Conservation (phyloP, 2,329 filamentous ascomycete genomes). For the Fusarium mexicanum region DNA sequence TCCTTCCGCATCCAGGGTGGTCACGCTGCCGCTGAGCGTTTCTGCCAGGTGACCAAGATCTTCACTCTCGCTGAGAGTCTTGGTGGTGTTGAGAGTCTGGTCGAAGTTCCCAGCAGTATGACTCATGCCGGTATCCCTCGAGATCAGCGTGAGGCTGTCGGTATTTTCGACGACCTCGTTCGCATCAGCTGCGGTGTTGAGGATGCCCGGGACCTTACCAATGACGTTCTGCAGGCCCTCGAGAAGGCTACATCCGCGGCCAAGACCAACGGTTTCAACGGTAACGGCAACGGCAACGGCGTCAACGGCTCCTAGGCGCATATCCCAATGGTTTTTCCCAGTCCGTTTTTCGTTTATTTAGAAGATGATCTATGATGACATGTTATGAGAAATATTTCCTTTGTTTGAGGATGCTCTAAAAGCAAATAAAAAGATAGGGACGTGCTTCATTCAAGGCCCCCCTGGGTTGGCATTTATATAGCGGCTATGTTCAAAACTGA, state of each 20-base stretch:
- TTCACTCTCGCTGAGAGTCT: slow-evolving; percentile 94
- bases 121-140: slow-evolving; percentile 95
- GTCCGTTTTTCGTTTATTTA: slow-evolving; percentile 13
- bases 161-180: slow-evolving; percentile 94
- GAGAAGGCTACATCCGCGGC: slow-evolving; percentile 70
- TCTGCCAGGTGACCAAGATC: slow-evolving; percentile 89
- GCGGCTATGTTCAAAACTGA: slow-evolving; percentile 26
- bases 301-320: slow-evolving; percentile 40
- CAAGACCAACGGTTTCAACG: slow-evolving; percentile 47
- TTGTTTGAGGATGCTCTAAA: slow-evolving; percentile 15
- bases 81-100: slow-evolving; percentile 90
- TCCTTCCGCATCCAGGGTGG: slow-evolving; percentile 94
- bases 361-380: slow-evolving; percentile 30
- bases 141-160: slow-evolving; percentile 89
- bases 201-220: slow-evolving; percentile 83
- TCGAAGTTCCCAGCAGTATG: slow-evolving; percentile 95
- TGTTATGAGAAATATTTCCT: slow-evolving; percentile 32
- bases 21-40: slow-evolving; percentile 84
- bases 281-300: slow-evolving; percentile 10
- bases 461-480: slow-evolving; percentile 30
- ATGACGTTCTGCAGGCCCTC: slow-evolving; percentile 84
- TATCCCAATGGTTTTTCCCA: neutral
- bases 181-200: slow-evolving; percentile 94
- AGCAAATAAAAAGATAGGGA: slow-evolving; percentile 21
- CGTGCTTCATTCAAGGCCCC: slow-evolving; percentile 12